A percentile compares a stretch with the other conserved stretches of the same genome.
Conservation (phyloP, 202 grass and related monocot genomes). For the Schoenoplectus tabernaemontani region DNA sequence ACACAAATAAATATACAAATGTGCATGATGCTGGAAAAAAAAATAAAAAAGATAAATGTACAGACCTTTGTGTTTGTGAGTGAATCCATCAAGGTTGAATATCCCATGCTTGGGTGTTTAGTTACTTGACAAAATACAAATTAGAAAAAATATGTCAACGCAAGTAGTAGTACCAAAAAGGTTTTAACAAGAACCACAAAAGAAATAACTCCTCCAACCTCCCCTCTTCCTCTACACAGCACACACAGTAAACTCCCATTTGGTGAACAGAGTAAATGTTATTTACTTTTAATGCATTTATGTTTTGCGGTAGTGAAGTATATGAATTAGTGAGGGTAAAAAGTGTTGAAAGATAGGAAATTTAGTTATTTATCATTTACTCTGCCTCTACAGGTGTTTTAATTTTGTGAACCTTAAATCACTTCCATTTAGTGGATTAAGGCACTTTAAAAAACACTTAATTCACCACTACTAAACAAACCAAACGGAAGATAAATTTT, state of each 20-base stretch:
- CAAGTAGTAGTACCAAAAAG: not conserved
- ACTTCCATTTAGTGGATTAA: no score
- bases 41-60: constrained; percentile 4
- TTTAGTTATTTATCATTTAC: no score
- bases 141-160: not conserved
- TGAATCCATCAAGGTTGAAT: constrained; percentile 68
- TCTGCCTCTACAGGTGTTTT: no score
- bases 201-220: not conserved
- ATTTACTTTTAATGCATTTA: no score
- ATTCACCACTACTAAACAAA: no score
- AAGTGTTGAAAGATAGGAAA: no score
- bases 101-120: constrained; percentile 26
- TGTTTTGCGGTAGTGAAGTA: no score
- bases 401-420: no score
- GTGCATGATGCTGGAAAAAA: not conserved
- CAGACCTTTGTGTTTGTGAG: constrained; percentile 50
- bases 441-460: no score
- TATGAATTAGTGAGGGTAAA: no score
- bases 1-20: not conserved
- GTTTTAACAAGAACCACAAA: not conserved
- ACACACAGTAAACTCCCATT: not conserved
- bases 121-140: constrained; percentile 27
- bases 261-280: no score
- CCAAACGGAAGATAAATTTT: no score
- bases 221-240: not conserved